phyloP scores from a whole-genome alignment of 345 rosid species.

The Eucalyptus regnans region DNA sequence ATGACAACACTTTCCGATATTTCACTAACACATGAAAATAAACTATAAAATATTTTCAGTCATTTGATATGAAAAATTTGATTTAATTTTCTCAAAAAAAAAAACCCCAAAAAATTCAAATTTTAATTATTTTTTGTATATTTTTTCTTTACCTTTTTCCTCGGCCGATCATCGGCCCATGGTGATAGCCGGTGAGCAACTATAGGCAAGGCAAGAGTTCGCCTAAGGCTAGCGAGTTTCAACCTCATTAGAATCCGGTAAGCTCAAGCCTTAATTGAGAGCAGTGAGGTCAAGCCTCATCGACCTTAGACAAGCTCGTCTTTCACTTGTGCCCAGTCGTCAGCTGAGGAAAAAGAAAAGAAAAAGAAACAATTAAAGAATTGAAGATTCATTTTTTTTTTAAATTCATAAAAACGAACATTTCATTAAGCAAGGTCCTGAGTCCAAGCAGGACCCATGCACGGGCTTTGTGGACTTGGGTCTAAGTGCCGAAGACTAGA shows the following conservation, averaged over 20 bases:
- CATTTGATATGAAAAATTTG: background rate
- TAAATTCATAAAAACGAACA: no score
- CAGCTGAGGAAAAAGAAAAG: accelerated
- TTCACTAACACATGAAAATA: no score
- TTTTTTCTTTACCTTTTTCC: background rate
- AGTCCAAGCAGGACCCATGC: background rate
- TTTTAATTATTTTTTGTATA: no score
- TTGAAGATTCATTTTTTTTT: background rate
- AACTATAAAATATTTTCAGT: no score
- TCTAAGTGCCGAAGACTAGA: accelerated
- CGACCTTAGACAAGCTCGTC: background rate
- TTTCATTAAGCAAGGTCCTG: background rate
- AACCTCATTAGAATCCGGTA: background rate
- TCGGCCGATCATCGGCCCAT: accelerated
- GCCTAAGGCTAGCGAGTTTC: accelerated
- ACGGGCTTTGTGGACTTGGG: background rate
- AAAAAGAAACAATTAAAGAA: no score
- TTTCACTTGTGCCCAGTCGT: background rate
- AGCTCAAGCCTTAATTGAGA: background rate
- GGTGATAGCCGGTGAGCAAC: accelerated
- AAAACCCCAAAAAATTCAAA: no score
- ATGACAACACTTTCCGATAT: background rate
- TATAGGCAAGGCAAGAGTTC: background rate
- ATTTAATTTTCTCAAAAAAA: no score
- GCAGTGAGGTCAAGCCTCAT: no score